Base-by-base conservation (phyloP, 257 asterid species). In the Knoxia roxburghii region DNA sequence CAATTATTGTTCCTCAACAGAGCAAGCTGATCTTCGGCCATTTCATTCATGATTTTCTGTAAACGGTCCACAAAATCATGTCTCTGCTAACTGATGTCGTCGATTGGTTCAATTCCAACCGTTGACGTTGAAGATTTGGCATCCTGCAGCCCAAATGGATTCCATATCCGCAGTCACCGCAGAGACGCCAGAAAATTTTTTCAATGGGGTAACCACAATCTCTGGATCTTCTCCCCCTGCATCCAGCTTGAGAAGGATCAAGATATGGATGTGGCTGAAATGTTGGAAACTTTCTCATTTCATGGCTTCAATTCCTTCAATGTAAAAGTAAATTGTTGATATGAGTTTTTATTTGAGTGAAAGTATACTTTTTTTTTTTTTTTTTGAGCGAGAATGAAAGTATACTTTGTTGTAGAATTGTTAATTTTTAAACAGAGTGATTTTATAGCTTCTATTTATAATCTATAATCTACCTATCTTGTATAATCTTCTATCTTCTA, bases 201-300 rank as follows among this genome's bases (percentile, higher is more conserved):
- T 55, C 54, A 13, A 49, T 50, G 4, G 24, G 27, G 2, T 33
- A 24, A 0, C 13, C 40, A 65, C 71, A 74, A 2, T 68, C 15
- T 63, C 48, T 70, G 69, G 67, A 76, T 80, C 6, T 63, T 49
- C 67, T 78, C 76, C 6, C 33, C 77, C n/a, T 54, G 65, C 60
- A 21, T 73, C 64, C 30, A 77, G 35, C 51, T 67, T 57, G 0
- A 75, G 64, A 3, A 52, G 73, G 72, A 53, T 65, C 68, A 82
- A 30, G 37, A 84, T 73, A 64, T 82, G 86, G 50, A 80, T 77
- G 20, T 85, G 87, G 83, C 87, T 78, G 77, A 82, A 82, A 60
- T 85, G 90, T 71, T 71, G 64, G 33, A 56, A 39, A 6, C 60
- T 40, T 30, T 40, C 58, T 39, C 11, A 23, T 41, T 66, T 26